A percentile compares a stretch with the other conserved stretches of the same genome.
Evolutionary conservation across 2,329 filamentous ascomycete genomes (phyloP).

Genomic region (Fusarium zealandicum): DNA sequence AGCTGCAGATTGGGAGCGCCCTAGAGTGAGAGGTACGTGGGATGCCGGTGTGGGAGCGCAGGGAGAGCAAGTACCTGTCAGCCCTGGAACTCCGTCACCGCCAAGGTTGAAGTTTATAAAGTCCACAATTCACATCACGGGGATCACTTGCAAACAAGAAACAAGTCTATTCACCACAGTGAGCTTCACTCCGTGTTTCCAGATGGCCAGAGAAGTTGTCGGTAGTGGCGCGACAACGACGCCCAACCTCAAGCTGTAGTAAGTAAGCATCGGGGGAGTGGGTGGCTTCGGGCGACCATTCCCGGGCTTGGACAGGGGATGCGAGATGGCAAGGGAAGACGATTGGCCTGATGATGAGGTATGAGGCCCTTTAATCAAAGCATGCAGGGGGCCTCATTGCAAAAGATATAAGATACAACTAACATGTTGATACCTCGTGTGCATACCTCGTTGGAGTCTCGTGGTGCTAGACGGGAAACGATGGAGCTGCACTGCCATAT

Average conservation of each 20-base stretch:
- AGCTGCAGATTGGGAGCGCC: constrained; percentile 31
- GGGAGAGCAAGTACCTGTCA: constrained; percentile 19
- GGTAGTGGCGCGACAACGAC: neutral
- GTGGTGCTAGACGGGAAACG: no score
- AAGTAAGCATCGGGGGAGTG: neutral
- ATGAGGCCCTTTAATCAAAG: constrained; percentile 37
- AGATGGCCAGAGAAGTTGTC: constrained; percentile 1
- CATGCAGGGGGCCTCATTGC: constrained; percentile 13
- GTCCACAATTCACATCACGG: neutral
- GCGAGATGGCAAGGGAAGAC: constrained; percentile 14
- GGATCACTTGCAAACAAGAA: neutral
- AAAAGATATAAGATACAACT: constrained; percentile 2
- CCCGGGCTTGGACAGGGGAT: constrained; percentile 19
- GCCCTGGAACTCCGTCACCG: neutral
- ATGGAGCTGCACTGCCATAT: no score
- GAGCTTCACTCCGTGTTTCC: neutral
- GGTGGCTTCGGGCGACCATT: constrained; percentile 1
- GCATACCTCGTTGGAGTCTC: no score
- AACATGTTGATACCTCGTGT: no score
- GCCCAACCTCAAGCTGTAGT: neutral
- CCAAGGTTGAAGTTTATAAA: neutral
- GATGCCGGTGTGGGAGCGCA: constrained; percentile 8
- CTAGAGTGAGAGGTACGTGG: constrained; percentile 24
- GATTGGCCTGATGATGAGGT: constrained; percentile 28
- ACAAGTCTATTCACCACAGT: neutral